Base-by-base conservation (phyloP, 2,329 filamentous ascomycete species). In the Beauveria caledonica region DNA sequence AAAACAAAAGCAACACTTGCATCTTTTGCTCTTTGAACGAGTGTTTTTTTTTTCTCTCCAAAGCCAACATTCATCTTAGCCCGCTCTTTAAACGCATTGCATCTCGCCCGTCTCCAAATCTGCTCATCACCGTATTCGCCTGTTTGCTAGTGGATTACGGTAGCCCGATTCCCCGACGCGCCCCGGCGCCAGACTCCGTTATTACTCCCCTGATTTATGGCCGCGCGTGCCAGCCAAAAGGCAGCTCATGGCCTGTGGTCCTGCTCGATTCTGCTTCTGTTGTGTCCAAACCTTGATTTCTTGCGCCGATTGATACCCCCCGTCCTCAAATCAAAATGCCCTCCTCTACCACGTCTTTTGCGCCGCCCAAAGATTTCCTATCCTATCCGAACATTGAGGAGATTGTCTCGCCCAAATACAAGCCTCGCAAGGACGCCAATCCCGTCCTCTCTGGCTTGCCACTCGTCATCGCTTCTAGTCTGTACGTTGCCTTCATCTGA, bases 391-490 rank as follows among this genome's bases (percentile, higher is more conserved):
- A 51, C 8, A 29, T 39, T 15, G 19, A 39, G 11, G 57, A 62
- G 46, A 21, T 56, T 52, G 39, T 21, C n/a, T 45, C 50, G 19
- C 42, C 50, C 33, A 51, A 51, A 19, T 62, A 62, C 27, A 51
- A 55, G 36, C 56, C 56, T 19, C 45, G 45, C 40, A 50, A 50
- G 7, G 50, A 40, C 29, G 50, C 56, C 21, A 62, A 62, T 23
- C 61, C 59, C 25, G 59, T 61, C 13, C 58, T 61, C 13, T 33
- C 29, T 6, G 58, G 61, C 3, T 19, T 53, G 42, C 58, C 53
- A 4, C 54, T 62, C 23, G 39, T 44, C 8, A 44, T 62, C 17
- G 57, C 60, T 19, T 21, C 60, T 13, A 53, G 44, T 7, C 48
- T 62, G 61, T 60, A 60, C 13, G 56, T 49, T 25, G 46, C 33